Conservation (phyloP, 306 rosid species). For the Cicer bijugum region DNA sequence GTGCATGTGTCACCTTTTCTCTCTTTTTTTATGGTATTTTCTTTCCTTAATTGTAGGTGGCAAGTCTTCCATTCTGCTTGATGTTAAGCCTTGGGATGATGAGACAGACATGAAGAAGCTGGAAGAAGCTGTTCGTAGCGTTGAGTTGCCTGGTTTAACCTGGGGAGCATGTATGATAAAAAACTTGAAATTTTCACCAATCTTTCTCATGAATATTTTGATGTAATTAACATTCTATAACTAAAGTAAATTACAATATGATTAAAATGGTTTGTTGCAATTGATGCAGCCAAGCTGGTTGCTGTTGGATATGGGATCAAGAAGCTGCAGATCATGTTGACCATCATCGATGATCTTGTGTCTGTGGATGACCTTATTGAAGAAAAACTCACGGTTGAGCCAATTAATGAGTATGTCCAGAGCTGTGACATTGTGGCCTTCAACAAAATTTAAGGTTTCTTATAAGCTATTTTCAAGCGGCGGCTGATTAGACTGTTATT, state of each 20-base stretch:
- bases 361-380: constrained; percentile 79
- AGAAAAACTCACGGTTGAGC: constrained; percentile 74
- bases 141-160: constrained; percentile 72
- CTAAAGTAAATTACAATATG: neutral
- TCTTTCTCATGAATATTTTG: neutral
- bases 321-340: constrained; percentile 84
- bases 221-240: neutral
- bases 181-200: neutral
- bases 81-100: constrained; percentile 97
- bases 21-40: neutral
- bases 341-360: constrained; percentile 85
- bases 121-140: constrained; percentile 81
- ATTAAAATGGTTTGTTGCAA: constrained; percentile 14
- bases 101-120: constrained; percentile 95
- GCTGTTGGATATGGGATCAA: constrained; percentile 91
- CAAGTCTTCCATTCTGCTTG: constrained; percentile 82
- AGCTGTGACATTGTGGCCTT: constrained; percentile 96
- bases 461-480: constrained; percentile 54
- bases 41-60: constrained; percentile 62
- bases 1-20: too few species aligned
- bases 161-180: constrained; percentile 89
- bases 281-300: constrained; percentile 72
- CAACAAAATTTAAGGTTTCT: constrained; percentile 73
- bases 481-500: constrained; percentile 44
- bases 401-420: constrained; percentile 70